Evolutionary conservation across 345 rosid genomes (phyloP), one percentile per base, ranked within the genome.

Genomic region (Eucalyptus albens): DNA sequence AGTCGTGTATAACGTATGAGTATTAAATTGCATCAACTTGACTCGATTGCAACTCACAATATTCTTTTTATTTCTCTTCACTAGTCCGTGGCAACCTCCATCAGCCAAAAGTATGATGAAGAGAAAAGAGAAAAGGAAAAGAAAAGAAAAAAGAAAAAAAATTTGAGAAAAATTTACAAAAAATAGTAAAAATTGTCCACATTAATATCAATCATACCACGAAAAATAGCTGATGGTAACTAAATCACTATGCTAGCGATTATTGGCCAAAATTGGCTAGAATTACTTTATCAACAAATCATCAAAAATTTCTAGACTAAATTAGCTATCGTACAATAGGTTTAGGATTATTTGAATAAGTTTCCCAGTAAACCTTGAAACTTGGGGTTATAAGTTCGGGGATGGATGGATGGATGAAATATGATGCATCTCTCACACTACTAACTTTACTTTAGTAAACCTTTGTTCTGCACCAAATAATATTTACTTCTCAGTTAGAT

Each of bases 221-320:
- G 2, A 62, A 62, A 0, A 0, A 62, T 62, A 29, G 33, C 17
- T 4, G 1, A 62, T 3, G 4, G 15, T 27, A 29, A 62, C 33
- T 3, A 0, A 15, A 62, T 6, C 3, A 0, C 33, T 16, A 29
- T 29, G 2, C 13, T 3, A 29, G 4, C 8, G 1, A 27, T 29
- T 27, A 62, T 27, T 29, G 31, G 33, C 33, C 69, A 62, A 62
- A 62, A 29, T 62, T 62, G 15, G 33, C 69, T 6, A 3, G 33
- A 62, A 62, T 11, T 14, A 62, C 31, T 62, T 62, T 1, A 62
- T 13, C 7, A 27, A 29, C 4, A 62, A 62, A 62, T 62, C n/a
- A 6, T 62, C 16, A 0, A 62, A 77, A 77, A 11, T 8, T 40
- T 22, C 2, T 40, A 40, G 2, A 40, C 11, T 77, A 40, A 77